Evolutionary conservation across 2,329 filamentous ascomycete species (phyloP), one percentile per base, ranked within the genome.

Genomic region (Hymenoscyphus fraxineus): DNA sequence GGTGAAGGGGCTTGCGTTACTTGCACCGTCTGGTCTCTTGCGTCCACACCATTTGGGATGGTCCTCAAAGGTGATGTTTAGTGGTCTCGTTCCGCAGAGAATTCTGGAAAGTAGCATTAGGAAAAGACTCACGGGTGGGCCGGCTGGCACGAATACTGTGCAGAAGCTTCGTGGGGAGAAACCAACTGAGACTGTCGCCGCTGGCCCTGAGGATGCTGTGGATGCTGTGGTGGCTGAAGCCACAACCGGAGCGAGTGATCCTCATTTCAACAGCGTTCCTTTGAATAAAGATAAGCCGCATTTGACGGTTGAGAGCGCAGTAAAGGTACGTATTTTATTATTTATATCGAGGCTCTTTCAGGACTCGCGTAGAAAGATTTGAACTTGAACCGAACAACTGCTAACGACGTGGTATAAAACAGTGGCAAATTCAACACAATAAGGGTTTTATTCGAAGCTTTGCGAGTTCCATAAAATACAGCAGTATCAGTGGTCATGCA

Each of bases 11-110:
- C 80, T 97, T 27, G 81, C 95, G 12, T 83, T 97, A 6, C 83
- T 97, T 54, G 92, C 92, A 0, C 92, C 93, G 0, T 83, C 88
- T 0, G 93, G 93, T 0, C 80, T 97, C 56, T 85, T 97, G 68
- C 79, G 84, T 54, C 76, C 80, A 0, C 77, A 80, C 64, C 81
- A 81, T 69, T 84, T 87, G 66, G 83, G 83, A 27, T 75, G 77
- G 44, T 67, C 79, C 10, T 80, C 79, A 38, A 79, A 81, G 51
- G 73, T 85, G 62, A 71, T 87, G 60, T 88, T 86, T 75, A 78
- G 81, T 6, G 83, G 83, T 16, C 69, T 84, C 56, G 73, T 88
- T 15, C 85, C 85, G 1, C 81, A 83, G 67, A 76, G 79, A 3
- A 70, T 87, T 39, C 62, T 68, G 6, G 70, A 66, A 32, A 68